Percentiles rank a stretch among this genome's conserved stretches.
Evolutionary conservation across 2,329 filamentous ascomycete species (phyloP).

Genomic region (Cordyceps javanica): DNA sequence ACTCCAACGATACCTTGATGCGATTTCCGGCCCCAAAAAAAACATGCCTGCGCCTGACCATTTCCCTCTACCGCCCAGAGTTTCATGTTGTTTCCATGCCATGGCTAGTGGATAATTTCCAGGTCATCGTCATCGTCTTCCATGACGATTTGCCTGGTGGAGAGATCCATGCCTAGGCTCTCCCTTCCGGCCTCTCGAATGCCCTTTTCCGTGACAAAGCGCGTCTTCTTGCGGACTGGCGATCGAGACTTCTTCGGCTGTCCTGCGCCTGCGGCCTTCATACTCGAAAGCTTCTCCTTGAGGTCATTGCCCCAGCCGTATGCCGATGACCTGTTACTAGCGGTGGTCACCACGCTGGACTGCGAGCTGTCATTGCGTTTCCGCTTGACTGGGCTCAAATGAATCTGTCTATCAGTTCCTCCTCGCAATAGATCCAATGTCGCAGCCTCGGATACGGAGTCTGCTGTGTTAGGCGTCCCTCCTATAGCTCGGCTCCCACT

Average conservation of each 20-base stretch:
- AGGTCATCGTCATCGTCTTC: constrained; percentile 43
- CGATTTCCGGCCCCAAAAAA: not conserved
- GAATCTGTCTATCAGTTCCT: constrained; percentile 37
- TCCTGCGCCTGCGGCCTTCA: constrained; percentile 54
- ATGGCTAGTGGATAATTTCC: constrained; percentile 35
- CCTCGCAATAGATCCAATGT: constrained; percentile 25
- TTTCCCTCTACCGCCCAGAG: not conserved
- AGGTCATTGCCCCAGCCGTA: constrained; percentile 54
- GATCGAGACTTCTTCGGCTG: constrained; percentile 29
- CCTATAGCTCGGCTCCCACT: constrained; percentile 1
- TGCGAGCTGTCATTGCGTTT: constrained; percentile 50
- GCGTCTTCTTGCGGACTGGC: constrained; percentile 64
- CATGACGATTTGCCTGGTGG: constrained; percentile 28
- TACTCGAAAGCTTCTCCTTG: constrained; percentile 50
- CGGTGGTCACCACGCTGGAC: constrained; percentile 23
- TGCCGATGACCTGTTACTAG: constrained; percentile 20
- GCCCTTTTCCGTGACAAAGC: constrained; percentile 73
- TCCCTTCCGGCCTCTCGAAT: constrained; percentile 72
- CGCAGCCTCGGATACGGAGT: constrained; percentile 35
- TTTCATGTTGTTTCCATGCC: not conserved
- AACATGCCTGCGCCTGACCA: not conserved
- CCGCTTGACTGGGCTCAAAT: constrained; percentile 55
- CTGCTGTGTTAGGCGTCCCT: constrained; percentile 20
- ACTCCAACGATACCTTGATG: constrained; percentile 5
- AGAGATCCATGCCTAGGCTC: constrained; percentile 54